phyloP scores from a whole-genome alignment of 2,329 filamentous ascomycete genomes.

The Cladobotryum mycophilum region DNA sequence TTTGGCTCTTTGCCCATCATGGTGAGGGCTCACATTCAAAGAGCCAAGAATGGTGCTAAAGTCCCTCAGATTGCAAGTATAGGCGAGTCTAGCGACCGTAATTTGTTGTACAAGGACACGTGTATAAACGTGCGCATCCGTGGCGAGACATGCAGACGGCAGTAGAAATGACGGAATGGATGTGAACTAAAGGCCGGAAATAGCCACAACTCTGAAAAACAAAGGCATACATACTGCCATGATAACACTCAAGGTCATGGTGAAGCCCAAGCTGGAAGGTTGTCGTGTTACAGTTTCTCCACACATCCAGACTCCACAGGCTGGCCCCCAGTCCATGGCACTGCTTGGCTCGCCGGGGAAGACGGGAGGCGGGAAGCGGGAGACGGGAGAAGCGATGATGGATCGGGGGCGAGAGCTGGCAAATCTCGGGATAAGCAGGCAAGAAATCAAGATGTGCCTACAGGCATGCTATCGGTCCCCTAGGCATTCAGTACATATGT shows the following conservation, averaged over 20 bases:
- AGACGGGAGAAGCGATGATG: conserved; percentile 9
- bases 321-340: conserved; percentile 3
- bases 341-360: conserved; percentile 8
- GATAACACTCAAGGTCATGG: neutral
- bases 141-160: conserved; percentile 5
- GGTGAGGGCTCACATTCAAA: neutral
- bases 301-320: conserved; percentile 1
- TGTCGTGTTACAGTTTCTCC: conserved; percentile 4
- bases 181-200: neutral
- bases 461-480: neutral
- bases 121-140: neutral
- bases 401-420: conserved; percentile 1
- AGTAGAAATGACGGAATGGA: neutral
- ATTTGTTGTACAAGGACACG: conserved; percentile 1
- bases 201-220: neutral
- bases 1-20: neutral
- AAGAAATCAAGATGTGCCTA: neutral
- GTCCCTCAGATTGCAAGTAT: neutral
- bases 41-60: neutral
- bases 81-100: neutral
- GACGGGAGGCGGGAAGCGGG: conserved; percentile 10
- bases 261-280: neutral
- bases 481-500: conserved; percentile 4
- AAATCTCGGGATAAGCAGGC: neutral
- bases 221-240: neutral